Percentiles rank a stretch among this genome's conserved stretches.
Conservation (phyloP, 306 rosid genomes). For the Benincasa hispida region DNA sequence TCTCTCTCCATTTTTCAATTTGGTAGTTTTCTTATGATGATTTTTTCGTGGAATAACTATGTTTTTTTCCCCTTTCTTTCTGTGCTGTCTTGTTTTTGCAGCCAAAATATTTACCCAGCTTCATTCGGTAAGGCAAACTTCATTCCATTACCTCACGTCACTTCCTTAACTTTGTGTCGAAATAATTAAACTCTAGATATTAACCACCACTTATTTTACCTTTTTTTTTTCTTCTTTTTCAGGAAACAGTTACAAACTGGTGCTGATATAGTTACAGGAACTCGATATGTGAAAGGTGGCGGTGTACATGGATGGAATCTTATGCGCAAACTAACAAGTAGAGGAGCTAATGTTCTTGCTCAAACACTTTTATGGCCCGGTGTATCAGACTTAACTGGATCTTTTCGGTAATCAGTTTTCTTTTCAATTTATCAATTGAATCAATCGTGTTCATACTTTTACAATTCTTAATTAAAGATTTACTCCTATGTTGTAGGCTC, state of each 20-base stretch:
- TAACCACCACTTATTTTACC: neutral
- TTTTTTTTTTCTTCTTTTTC: neutral
- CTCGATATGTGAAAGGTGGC: constrained; percentile 88
- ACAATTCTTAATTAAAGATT: constrained; percentile 13
- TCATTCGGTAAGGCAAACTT: constrained; percentile 49
- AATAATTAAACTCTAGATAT: neutral
- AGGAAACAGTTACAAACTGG: constrained; percentile 71
- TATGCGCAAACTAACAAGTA: constrained; percentile 94
- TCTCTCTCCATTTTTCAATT: neutral
- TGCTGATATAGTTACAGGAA: constrained; percentile 90
- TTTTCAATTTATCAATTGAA: constrained; percentile 9
- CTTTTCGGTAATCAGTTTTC: constrained; percentile 51
- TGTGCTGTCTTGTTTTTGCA: constrained; percentile 28
- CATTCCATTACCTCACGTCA: neutral
- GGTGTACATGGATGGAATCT: constrained; percentile 99
- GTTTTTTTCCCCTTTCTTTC: constrained; percentile 17
- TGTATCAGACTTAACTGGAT: constrained; percentile 95
- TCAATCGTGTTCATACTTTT: constrained; percentile 10
- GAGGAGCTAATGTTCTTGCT: constrained; percentile 98
- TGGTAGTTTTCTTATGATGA: neutral
- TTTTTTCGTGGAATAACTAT: neutral
- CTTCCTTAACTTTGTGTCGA: neutral
- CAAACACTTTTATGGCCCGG: constrained; percentile 96
- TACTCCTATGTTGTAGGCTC: constrained; percentile 39
- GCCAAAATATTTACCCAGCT: constrained; percentile 89